Evolutionary conservation across 495 filamentous ascomycete species (phyloP).

Genomic region (Aspergillus asperescens): DNA sequence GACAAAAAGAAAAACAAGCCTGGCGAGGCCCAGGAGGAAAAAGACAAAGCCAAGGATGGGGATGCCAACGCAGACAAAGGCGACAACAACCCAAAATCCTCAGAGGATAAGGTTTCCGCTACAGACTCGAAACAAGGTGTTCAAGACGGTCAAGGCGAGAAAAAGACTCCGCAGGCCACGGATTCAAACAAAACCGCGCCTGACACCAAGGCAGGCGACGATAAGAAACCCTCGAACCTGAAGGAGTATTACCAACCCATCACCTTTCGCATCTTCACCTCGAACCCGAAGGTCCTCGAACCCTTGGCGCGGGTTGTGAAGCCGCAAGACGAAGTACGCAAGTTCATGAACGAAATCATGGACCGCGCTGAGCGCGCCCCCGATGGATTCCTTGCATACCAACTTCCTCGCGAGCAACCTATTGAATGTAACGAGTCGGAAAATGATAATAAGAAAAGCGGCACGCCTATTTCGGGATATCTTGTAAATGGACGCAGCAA

Average conservation of each 20-base stretch:
- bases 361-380: constrained; percentile 64
- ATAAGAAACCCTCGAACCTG: constrained; percentile 26
- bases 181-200: neutral
- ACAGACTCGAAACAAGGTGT: constrained; percentile 15
- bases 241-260: constrained; percentile 87
- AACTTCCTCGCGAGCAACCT: constrained; percentile 48
- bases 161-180: neutral
- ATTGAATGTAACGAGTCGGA: constrained; percentile 26
- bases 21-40: constrained; percentile 23
- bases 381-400: constrained; percentile 62
- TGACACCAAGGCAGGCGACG: constrained; percentile 15
- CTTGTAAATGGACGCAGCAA: constrained; percentile 21
- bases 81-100: neutral
- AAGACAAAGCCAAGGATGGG: constrained; percentile 11
- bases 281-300: constrained; percentile 60
- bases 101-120: neutral
- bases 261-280: constrained; percentile 68
- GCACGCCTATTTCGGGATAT: constrained; percentile 24
- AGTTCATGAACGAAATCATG: constrained; percentile 83
- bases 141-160: constrained; percentile 2
- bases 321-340: constrained; percentile 68
- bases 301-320: constrained; percentile 73
- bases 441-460: constrained; percentile 16
- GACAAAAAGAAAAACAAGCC: constrained; percentile 29
- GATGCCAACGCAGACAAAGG: neutral